Base-by-base conservation (phyloP, 1,284 basidiomycete genomes). In the Papiliotrema laurentii region DNA sequence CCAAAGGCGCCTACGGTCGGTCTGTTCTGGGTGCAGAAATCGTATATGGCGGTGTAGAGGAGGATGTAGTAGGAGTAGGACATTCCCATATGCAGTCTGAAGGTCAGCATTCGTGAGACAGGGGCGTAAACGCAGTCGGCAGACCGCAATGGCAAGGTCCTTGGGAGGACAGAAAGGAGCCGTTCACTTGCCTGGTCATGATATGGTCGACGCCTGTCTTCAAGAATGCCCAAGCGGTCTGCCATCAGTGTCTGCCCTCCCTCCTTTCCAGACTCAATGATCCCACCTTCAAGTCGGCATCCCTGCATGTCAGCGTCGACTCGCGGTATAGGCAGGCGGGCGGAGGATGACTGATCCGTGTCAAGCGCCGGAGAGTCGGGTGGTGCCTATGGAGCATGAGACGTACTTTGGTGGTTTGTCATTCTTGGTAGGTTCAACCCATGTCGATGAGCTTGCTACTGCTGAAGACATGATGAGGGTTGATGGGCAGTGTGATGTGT, bases 31-130 rank as follows among this genome's bases (percentile, higher is more conserved):
- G 90, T 97, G 72, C 93, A 97, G 70, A 93, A 97, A 76, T 97
- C 94, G 80, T 97, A 97, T 9, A 89, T 88, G 36, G 90, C 86
- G 47, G 89, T 91, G 74, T 96, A 97, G 47, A 94, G 81, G 63
- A 84, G 83, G 78, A 94, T 93, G 76, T 97, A 97, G 69, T 88
- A 89, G 50, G 83, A 82, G 76, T 91, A 93, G 25, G 87, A 88
- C 68, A 97, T 86, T 52, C 92, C 92, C 16, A 84, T 81, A 60
- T 89, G 85, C 33, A 90, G 81, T 66, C 86, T 77, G 25, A 25
- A 16, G 6, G 34, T 47, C 16, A 40, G 46, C 36, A 11, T 16
- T 14, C 22, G 19, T 24, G 10, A 11, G 18, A 19, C 35, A 7
- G 19, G 11, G 18, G 11, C 11, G 9, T 19, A n/a, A n/a, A n/a